These are phyloP conservation scores for Arthrobotrys conoides DNA, from an alignment of 2,329 filamentous ascomycete species.

Conservation along the genomic window DNA sequence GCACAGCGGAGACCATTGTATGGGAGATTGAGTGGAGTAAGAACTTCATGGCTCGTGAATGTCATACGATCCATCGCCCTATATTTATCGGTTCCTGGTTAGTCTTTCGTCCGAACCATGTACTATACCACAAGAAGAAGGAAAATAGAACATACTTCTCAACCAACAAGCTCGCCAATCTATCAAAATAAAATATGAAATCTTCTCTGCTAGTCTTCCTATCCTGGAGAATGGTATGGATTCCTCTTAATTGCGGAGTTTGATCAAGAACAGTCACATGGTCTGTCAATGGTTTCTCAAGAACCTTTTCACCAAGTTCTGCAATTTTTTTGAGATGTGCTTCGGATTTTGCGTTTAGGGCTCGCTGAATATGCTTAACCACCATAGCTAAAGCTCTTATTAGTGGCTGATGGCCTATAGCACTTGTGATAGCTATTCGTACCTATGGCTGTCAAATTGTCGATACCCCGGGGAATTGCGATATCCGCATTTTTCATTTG, in stretches of 20 bases:
- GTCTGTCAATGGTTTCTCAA: conserved; percentile 79
- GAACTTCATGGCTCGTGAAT: conserved; percentile 76
- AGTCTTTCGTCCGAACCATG: not conserved
- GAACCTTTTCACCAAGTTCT: conserved; percentile 77
- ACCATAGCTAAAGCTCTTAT: conserved; percentile 76
- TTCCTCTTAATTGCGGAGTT: conserved; percentile 84
- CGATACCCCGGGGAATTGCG: conserved; percentile 93
- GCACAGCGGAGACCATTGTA: conserved; percentile 81
- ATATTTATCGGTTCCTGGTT: conserved; percentile 1
- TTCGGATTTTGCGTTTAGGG: conserved; percentile 85
- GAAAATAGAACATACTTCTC: conserved; percentile 72
- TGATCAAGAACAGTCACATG: conserved; percentile 81
- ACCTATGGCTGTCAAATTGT: conserved; percentile 93
- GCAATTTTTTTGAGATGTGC: conserved; percentile 84
- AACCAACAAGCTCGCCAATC: conserved; percentile 85
- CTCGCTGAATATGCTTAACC: conserved; percentile 90
- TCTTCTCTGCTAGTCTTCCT: conserved; percentile 85
- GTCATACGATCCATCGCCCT: conserved; percentile 83
- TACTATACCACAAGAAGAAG: not conserved
- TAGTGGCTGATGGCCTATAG: not conserved
- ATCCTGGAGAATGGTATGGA: conserved; percentile 91
- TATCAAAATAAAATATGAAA: conserved; percentile 97
- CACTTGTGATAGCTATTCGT: conserved; percentile 65
- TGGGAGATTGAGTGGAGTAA: conserved; percentile 77
- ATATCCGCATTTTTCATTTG: conserved; percentile 92